Evolutionary conservation across 768 basidiomycete genomes (phyloP), one percentile per base, ranked within the genome.

Genomic region (Agrocybe praecox): DNA sequence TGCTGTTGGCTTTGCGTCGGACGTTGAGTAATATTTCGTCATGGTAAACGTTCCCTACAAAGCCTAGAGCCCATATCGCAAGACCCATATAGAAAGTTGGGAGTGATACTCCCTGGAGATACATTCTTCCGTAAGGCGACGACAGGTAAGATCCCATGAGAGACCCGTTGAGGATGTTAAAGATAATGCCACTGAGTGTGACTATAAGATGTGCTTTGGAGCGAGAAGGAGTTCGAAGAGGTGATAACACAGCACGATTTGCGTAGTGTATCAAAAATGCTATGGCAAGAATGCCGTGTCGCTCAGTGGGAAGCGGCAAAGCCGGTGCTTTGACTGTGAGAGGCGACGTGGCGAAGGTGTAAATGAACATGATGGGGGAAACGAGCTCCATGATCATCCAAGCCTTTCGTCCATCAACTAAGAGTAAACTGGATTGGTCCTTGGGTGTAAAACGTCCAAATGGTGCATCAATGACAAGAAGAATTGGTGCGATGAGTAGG

Each of bases 1-100:
- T 77, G 19, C 67, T 68, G 19, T 69, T 77, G 51, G 87, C 84
- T 33, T 84, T 85, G 59, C 90, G 82, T 6, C 94, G 85, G 51
- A 98, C 84, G 64, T 89, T 78, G 66, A 94, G 79, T 9, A 98
- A 84, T 24, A 98, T 80, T 69, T 97, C 95, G 73, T 98, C 96
- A 70, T 97, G 95, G 32, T 82, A 75, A 29, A 97, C 75, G 71
- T 98, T 98, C 0, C 93, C 92, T 0, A 67, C 73, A 43, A 95
- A 80, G 0, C 96, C 96, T 0, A 74, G 32, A 0, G 76, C 75
- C 90, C 93, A 98, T 2, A 95, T 65, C 0, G 56, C 64, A 12
- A 91, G 65, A 2, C 91, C 92, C 3, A 72, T 34, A 76, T 85
- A 87, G 73, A 94, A 94, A 0, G 63, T 65, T 15, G 79, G 69